Conservation (phyloP, 2,329 filamentous ascomycete species). For the Aspergillus sp. region DNA sequence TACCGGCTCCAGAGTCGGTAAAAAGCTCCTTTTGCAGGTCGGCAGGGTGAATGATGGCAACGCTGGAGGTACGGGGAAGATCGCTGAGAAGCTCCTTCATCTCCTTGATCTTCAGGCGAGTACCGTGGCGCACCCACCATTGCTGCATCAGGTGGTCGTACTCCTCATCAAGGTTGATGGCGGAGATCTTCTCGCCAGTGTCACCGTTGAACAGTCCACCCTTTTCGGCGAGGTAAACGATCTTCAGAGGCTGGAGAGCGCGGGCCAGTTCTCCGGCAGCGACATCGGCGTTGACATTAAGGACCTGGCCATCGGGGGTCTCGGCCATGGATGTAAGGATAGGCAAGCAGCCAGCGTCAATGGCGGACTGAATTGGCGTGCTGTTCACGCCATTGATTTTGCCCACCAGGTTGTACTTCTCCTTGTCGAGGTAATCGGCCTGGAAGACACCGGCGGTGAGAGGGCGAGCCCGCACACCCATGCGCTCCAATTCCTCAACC, state of each 20-base stretch:
- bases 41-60: slow-evolving; percentile 95
- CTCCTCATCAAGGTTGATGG: slow-evolving; percentile 96
- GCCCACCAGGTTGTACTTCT: slow-evolving; percentile 93
- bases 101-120: slow-evolving; percentile 94
- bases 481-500: slow-evolving; percentile 83
- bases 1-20: slow-evolving; percentile 93
- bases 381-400: slow-evolving; percentile 95
- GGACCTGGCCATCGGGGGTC: slow-evolving; percentile 83
- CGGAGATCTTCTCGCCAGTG: slow-evolving; percentile 92
- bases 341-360: slow-evolving; percentile 87
- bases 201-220: slow-evolving; percentile 93
- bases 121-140: slow-evolving; percentile 94
- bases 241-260: slow-evolving; percentile 89
- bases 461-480: slow-evolving; percentile 86
- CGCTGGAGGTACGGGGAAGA: slow-evolving; percentile 87
- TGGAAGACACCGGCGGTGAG: slow-evolving; percentile 88
- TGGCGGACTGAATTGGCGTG: slow-evolving; percentile 85
- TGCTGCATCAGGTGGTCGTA: slow-evolving; percentile 91
- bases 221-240: slow-evolving; percentile 98
- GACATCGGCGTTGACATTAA: slow-evolving; percentile 98
- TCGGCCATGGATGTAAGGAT: slow-evolving; percentile 97
- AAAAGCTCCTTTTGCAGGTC: slow-evolving; percentile 97
- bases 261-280: slow-evolving; percentile 91
- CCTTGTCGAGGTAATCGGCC: slow-evolving; percentile 93
- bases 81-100: slow-evolving; percentile 91